These are phyloP conservation scores for Babesia gibsoni DNA, from an alignment of 169 alveolate genomes.

Conservation along the genomic window DNA sequence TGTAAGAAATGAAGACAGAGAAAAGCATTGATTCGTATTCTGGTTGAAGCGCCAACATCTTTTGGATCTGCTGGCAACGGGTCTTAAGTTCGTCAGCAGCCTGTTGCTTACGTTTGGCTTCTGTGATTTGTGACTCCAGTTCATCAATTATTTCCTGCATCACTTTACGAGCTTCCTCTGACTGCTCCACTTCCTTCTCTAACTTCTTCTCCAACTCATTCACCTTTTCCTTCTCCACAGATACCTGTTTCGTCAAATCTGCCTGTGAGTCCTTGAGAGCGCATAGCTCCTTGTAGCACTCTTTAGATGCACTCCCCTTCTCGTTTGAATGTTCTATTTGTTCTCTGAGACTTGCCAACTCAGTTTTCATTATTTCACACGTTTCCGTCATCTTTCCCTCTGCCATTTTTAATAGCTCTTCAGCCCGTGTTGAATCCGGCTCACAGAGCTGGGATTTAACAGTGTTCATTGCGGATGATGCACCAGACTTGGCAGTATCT, in stretches of 20 bases:
- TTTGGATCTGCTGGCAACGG: slow-evolving; percentile 13
- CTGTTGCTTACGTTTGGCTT: slow-evolving; percentile 13
- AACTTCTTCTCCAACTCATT: background rate
- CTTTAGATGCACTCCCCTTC: background rate
- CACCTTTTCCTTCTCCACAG: background rate
- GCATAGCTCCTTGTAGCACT: background rate
- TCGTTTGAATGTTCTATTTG: slow-evolving; percentile 6
- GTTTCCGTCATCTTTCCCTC: slow-evolving; percentile 33
- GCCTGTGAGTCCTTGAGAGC: background rate
- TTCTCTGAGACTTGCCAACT: background rate
- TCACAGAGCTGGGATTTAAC: no score
- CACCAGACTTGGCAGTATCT: no score
- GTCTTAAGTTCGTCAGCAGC: background rate
- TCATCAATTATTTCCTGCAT: background rate
- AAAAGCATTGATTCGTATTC: slow-evolving; percentile 49
- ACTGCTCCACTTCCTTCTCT: background rate
- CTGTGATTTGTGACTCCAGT: background rate
- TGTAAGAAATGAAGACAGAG: slow-evolving; percentile 36
- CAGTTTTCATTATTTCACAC: slow-evolving; percentile 14
- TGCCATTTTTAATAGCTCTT: background rate
- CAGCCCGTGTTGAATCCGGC: background rate
- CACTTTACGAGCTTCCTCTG: background rate
- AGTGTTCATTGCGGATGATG: no score
- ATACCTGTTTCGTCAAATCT: background rate
- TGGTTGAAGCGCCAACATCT: slow-evolving; percentile 21